Evolutionary conservation across 2,329 filamentous ascomycete genomes (phyloP).

Genomic region (Bipolaris bicolor): DNA sequence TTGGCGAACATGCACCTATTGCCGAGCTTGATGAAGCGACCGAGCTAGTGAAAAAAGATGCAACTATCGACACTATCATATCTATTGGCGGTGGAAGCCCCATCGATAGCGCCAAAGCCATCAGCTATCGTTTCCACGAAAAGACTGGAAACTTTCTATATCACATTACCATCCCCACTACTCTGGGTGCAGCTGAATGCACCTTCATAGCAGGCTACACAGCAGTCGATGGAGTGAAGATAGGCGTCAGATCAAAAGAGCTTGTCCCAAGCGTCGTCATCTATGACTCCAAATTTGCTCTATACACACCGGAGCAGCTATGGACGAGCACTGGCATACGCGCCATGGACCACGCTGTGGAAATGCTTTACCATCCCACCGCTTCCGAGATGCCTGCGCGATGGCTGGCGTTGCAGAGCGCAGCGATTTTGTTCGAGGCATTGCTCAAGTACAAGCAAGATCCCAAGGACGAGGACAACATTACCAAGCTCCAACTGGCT

Average conservation of each 20-base stretch:
- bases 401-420: constrained; percentile 54
- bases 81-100: constrained; percentile 62
- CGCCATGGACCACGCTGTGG: constrained; percentile 63
- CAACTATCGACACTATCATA: constrained; percentile 61
- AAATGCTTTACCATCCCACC: constrained; percentile 60
- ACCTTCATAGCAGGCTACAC: constrained; percentile 61
- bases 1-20: constrained; percentile 63
- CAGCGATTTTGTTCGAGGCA: constrained; percentile 55
- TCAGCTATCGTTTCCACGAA: constrained; percentile 44
- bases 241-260: constrained; percentile 52
- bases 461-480: constrained; percentile 54
- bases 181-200: constrained; percentile 60
- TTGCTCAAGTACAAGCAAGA: constrained; percentile 56
- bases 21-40: constrained; percentile 61
- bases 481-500: constrained; percentile 60
- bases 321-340: constrained; percentile 61
- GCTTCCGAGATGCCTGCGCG: constrained; percentile 59
- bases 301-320: constrained; percentile 58
- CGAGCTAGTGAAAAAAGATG: constrained; percentile 53
- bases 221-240: constrained; percentile 57
- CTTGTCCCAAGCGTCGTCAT: constrained; percentile 58
- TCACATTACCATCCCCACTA: constrained; percentile 51
- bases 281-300: constrained; percentile 60
- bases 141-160: constrained; percentile 44
- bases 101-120: constrained; percentile 57